phyloP scores from a whole-genome alignment of 2,329 filamentous ascomycete species.

The Aspergillus sp. region DNA sequence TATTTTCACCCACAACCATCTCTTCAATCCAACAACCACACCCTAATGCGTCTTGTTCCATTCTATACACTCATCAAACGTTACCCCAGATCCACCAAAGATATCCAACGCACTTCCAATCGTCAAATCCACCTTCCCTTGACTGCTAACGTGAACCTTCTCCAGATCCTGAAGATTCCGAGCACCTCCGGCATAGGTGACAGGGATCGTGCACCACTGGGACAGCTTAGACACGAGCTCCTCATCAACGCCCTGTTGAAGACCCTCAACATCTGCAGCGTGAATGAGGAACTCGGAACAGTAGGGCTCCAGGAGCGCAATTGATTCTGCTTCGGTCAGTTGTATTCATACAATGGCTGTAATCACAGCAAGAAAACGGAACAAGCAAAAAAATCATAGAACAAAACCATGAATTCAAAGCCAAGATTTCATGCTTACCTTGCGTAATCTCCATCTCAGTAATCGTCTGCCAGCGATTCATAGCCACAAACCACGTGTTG shows the following conservation, averaged over 20 bases:
- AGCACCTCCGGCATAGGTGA: constrained; percentile 96
- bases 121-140: constrained; percentile 83
- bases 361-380: neutral
- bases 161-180: constrained; percentile 79
- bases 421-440: constrained; percentile 54
- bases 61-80: constrained; percentile 80
- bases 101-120: constrained; percentile 96
- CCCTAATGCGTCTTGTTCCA: constrained; percentile 67
- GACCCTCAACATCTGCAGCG: constrained; percentile 92
- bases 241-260: constrained; percentile 89
- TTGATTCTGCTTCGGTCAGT: constrained; percentile 63
- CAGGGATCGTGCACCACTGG: constrained; percentile 85
- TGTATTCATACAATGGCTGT: neutral
- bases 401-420: neutral
- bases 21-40: neutral
- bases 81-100: constrained; percentile 85
- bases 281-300: constrained; percentile 97
- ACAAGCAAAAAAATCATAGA: no score
- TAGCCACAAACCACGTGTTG: constrained; percentile 90
- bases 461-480: constrained; percentile 98
- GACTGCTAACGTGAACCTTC: constrained; percentile 74
- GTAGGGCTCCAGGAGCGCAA: constrained; percentile 78
- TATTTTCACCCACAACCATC: no score
- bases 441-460: constrained; percentile 92
- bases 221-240: constrained; percentile 74